These are phyloP conservation scores for Immersiporthe knoxdaviesiana DNA, from an alignment of 2,329 filamentous ascomycete genomes.

Conservation along the genomic window DNA sequence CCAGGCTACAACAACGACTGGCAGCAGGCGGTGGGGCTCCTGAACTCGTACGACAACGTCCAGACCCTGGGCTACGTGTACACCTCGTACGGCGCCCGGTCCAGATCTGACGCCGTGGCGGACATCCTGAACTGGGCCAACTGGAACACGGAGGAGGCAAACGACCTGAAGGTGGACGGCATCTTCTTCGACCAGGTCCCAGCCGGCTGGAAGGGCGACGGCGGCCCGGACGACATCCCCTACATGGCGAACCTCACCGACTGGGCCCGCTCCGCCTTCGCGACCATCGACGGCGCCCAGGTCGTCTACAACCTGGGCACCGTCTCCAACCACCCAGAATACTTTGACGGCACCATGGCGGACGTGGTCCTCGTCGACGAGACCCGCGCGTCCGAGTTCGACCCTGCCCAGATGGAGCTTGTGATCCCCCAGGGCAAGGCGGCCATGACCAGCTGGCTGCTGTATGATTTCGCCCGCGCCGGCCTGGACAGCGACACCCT, in stretches of 20 bases:
- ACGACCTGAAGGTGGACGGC: constrained; percentile 23
- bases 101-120: neutral
- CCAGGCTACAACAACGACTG: constrained; percentile 22
- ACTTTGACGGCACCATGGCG: constrained; percentile 17
- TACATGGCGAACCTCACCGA: constrained; percentile 15
- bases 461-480: neutral
- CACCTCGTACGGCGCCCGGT: constrained; percentile 11
- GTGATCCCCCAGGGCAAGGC: neutral
- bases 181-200: constrained; percentile 31
- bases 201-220: constrained; percentile 19
- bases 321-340: constrained; percentile 16
- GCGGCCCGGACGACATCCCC: constrained; percentile 9
- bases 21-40: constrained; percentile 5
- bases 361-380: constrained; percentile 16
- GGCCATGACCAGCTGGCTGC: constrained; percentile 4
- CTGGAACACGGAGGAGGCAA: constrained; percentile 15
- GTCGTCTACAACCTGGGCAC: constrained; percentile 23
- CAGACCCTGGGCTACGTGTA: constrained; percentile 23
- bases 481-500: neutral
- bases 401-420: neutral
- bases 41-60: constrained; percentile 19
- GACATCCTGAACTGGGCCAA: constrained; percentile 23
- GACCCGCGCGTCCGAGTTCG: constrained; percentile 7
- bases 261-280: neutral
- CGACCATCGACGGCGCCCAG: neutral